Evolutionary conservation across 116 monocot genomes (phyloP), one percentile per base, ranked within the genome.

Genomic region (Cymodocea nodosa): DNA sequence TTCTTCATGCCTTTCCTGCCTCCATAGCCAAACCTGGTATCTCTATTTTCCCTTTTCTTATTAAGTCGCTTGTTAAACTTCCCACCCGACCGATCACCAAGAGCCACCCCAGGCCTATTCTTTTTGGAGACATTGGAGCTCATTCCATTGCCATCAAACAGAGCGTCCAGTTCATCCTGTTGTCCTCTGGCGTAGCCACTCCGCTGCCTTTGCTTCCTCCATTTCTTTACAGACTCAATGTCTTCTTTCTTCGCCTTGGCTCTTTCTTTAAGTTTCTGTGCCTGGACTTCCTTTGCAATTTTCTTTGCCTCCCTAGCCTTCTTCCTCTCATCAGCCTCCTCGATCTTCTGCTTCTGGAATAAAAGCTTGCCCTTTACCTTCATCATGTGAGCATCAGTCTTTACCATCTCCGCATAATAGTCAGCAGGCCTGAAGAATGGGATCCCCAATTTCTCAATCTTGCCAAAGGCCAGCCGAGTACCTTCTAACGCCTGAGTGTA

Each of bases 361-460:
- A 93, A 58, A 5, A 93, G 67, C 68, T 74, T 89, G 59, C 86
- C 77, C 53, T 93, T 93, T 10, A 93, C 72, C 73, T 89, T 89
- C 78, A 89, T 48, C 93, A 93, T 93, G 71, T 93, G 93, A 39
- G 69, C 1, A 63, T 93, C 93, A 4, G 84, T 67, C 70, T 93
- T 93, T 39, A 93, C 93, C 89, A 93, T 93, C 76, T 93, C 93
- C 1, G 93, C 93, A 49, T 93, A 93, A 64, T 84, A 89, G 52
- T 93, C 93, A 12, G 79, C 68, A 16, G 94, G 94, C 55, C 94
- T 73, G 50, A 94, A 86, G 72, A 94, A 94, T 6, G 86, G 84
- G 17, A 77, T 17, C 5, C 78, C 77, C 69, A 79, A 72, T 2
- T 82, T 60, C 54, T 94, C 76, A 35, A 94, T 50, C 70, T 84